Percentiles rank a stretch among this genome's conserved stretches.
phyloP scores from a whole-genome alignment of 345 rosid genomes.

The Gynandropsis gynandra region DNA sequence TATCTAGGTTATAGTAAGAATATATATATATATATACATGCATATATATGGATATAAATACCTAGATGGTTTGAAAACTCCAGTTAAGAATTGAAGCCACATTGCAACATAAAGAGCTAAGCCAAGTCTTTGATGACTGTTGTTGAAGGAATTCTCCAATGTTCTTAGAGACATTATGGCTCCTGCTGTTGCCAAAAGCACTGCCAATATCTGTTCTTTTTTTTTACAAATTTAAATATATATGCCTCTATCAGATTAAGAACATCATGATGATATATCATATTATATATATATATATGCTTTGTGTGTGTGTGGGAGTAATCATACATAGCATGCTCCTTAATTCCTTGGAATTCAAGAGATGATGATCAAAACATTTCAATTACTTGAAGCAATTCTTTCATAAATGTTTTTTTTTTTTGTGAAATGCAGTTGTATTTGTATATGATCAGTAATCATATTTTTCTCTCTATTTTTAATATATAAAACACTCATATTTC shows the following conservation, averaged over 20 bases:
- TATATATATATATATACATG: background rate
- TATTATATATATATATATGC: too few species aligned
- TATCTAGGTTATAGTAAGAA: too few species aligned
- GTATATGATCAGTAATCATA: too few species aligned
- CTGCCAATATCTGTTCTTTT: constrained; percentile 45
- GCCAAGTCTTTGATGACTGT: constrained; percentile 78
- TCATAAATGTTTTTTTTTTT: background rate
- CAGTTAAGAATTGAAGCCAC: constrained; percentile 69
- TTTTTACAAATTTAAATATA: background rate
- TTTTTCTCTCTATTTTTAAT: too few species aligned
- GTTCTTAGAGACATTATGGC: constrained; percentile 69
- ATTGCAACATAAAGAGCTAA: constrained; percentile 55
- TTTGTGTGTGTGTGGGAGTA: too few species aligned
- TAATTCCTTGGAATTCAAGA: too few species aligned
- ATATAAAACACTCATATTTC: too few species aligned
- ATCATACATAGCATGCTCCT: too few species aligned
- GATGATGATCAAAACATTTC: too few species aligned
- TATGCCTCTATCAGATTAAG: background rate
- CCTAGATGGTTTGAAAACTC: constrained; percentile 62
- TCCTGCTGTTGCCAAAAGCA: constrained; percentile 59
- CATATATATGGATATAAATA: constrained; percentile 12
- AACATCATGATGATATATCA: too few species aligned
- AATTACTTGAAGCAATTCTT: too few species aligned
- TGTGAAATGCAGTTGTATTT: too few species aligned
- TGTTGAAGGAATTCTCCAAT: constrained; percentile 63